These are phyloP conservation scores for Starmerella vitae DNA, from an alignment of 805 yeast genomes.

Conservation along the genomic window DNA sequence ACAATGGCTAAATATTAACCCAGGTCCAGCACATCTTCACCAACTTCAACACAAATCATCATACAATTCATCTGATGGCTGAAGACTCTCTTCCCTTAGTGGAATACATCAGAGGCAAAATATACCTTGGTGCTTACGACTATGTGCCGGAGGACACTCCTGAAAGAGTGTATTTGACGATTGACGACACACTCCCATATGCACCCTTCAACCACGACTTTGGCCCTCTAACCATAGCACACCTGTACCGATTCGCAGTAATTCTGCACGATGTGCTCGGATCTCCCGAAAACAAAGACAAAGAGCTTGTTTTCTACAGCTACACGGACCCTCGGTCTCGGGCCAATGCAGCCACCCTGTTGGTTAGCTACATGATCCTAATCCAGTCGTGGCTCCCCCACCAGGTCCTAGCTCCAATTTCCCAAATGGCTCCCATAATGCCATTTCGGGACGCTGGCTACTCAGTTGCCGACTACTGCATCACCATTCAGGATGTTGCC, in stretches of 20 bases:
- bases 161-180: conserved; percentile 71
- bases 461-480: conserved; percentile 84
- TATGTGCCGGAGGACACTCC: conserved; percentile 61
- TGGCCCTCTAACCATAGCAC: conserved; percentile 92
- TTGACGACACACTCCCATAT: conserved; percentile 83
- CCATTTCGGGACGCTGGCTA: conserved; percentile 96
- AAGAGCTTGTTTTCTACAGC: conserved; percentile 84
- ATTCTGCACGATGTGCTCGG: conserved; percentile 82
- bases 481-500: conserved; percentile 86
- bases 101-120: conserved; percentile 31
- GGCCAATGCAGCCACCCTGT: conserved; percentile 85
- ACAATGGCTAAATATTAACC: neutral
- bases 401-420: conserved; percentile 85
- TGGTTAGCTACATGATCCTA: conserved; percentile 86
- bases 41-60: neutral
- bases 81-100: conserved; percentile 23
- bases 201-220: conserved; percentile 93
- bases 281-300: conserved; percentile 67
- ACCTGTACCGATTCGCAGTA: conserved; percentile 87
- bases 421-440: conserved; percentile 83
- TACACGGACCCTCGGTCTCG: conserved; percentile 67
- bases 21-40: neutral
- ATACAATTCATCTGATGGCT: neutral
- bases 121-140: conserved; percentile 84
- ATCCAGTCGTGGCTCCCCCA: conserved; percentile 98